These are phyloP conservation scores for Candida quercuum DNA, from an alignment of 805 yeast species.

Conservation along the genomic window DNA sequence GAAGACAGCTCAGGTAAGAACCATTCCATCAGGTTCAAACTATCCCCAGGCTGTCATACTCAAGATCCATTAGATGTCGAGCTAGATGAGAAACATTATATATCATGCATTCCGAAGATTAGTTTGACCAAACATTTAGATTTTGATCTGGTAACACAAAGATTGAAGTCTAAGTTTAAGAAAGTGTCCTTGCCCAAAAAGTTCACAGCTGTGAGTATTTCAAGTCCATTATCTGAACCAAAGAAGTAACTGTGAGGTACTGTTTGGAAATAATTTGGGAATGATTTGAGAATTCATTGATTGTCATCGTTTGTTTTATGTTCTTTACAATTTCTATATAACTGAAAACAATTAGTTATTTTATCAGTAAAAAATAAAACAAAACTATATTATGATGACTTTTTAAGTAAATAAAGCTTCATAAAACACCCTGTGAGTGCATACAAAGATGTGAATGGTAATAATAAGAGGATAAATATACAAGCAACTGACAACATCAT, in stretches of 20 bases:
- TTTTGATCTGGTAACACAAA: slow-evolving; percentile 80
- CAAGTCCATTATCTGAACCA: slow-evolving; percentile 47
- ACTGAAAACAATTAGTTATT: background rate
- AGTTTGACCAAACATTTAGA: slow-evolving; percentile 91
- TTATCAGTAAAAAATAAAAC: background rate
- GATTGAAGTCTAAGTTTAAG: slow-evolving; percentile 71
- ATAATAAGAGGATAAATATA: no score
- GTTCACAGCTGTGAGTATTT: slow-evolving; percentile 83
- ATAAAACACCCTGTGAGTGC: no score
- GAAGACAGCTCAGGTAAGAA: slow-evolving; percentile 77
- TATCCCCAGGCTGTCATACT: slow-evolving; percentile 97
- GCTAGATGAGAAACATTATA: slow-evolving; percentile 92
- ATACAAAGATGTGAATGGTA: no score
- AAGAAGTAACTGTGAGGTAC: slow-evolving; percentile 4
- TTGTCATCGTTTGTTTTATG: no score
- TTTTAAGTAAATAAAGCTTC: no score
- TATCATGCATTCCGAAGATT: slow-evolving; percentile 90
- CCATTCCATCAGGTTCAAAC: slow-evolving; percentile 84
- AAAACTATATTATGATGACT: background rate
- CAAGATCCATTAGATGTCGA: slow-evolving; percentile 97
- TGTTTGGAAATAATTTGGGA: no score
- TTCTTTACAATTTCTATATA: background rate
- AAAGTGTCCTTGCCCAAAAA: slow-evolving; percentile 89
- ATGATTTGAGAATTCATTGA: no score
- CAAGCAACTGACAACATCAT: no score